These are phyloP conservation scores for Rutstroemia sydowiana DNA, from an alignment of 2,329 filamentous ascomycete genomes.

Conservation along the genomic window DNA sequence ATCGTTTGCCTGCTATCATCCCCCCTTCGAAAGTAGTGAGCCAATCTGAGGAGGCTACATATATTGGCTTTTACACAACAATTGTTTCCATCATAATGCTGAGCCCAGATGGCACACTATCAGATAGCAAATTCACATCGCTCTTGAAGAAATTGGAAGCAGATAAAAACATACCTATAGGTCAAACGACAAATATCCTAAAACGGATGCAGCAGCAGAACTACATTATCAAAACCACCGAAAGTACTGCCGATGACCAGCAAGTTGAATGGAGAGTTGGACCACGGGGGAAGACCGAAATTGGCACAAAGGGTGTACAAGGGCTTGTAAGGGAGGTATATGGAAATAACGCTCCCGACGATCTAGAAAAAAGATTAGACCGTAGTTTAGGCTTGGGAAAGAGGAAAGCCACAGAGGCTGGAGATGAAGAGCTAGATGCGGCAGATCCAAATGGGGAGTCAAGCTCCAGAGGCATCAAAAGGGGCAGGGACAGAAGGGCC, in stretches of 20 bases:
- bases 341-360: constrained; percentile 40
- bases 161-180: constrained; percentile 62
- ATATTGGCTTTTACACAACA: constrained; percentile 73
- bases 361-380: constrained; percentile 52
- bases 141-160: constrained; percentile 70
- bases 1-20: constrained; percentile 60
- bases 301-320: constrained; percentile 69
- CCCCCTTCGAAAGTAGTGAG: constrained; percentile 60
- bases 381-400: constrained; percentile 51
- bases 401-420: constrained; percentile 10
- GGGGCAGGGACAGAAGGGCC: not conserved
- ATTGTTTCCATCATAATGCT: constrained; percentile 72
- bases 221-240: constrained; percentile 70
- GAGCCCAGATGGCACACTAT: constrained; percentile 57
- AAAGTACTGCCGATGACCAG: constrained; percentile 65
- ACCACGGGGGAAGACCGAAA: constrained; percentile 75
- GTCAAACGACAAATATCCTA: constrained; percentile 69
- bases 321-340: constrained; percentile 59
- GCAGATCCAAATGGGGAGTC: constrained; percentile 12
- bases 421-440: constrained; percentile 18
- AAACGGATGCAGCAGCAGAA: constrained; percentile 71
- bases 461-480: not conserved
- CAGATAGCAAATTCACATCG: constrained; percentile 70
- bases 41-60: constrained; percentile 64
- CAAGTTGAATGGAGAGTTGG: constrained; percentile 77